These are phyloP conservation scores for Magnolia sinica DNA, from an alignment of 164 flowering plant species.

Conservation along the genomic window DNA sequence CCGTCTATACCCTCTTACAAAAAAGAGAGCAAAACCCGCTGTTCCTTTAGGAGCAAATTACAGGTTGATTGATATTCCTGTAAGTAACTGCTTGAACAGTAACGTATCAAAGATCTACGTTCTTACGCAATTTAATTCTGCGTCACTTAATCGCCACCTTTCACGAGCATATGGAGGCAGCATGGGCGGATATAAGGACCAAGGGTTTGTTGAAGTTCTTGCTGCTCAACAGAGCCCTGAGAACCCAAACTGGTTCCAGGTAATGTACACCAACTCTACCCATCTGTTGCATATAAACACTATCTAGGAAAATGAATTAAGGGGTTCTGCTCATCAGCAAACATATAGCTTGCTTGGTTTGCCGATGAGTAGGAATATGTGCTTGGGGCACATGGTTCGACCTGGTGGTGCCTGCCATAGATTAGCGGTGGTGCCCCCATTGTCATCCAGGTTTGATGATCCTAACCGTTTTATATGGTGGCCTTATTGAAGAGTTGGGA, in stretches of 20 bases:
- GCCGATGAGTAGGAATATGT: too few species aligned
- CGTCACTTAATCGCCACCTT: conserved; percentile 87
- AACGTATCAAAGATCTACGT: conserved; percentile 81
- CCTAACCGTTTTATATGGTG: too few species aligned
- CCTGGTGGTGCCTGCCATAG: too few species aligned
- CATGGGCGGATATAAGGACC: conserved; percentile 83
- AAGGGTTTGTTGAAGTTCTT: conserved; percentile 93
- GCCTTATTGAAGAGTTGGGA: too few species aligned
- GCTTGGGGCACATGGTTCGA: too few species aligned
- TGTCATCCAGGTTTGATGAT: too few species aligned
- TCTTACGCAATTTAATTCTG: conserved; percentile 90
- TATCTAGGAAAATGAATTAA: too few species aligned
- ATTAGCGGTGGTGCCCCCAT: too few species aligned
- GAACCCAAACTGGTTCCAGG: conserved; percentile 96
- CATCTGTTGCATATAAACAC: too few species aligned
- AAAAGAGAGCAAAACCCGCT: conserved; percentile 89
- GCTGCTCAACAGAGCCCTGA: conserved; percentile 98
- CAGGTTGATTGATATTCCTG: conserved; percentile 85
- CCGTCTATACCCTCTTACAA: conserved; percentile 80
- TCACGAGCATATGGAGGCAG: conserved; percentile 79
- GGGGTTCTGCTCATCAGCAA: too few species aligned
- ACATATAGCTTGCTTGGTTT: too few species aligned
- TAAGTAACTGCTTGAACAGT: conserved; percentile 91
- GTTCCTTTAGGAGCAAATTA: conserved; percentile 90
- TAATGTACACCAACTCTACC: conserved; percentile 10